Evolutionary conservation across 179 eudicot species (phyloP), one percentile per base, ranked within the genome.

Genomic region (Gypsophila paniculata): DNA sequence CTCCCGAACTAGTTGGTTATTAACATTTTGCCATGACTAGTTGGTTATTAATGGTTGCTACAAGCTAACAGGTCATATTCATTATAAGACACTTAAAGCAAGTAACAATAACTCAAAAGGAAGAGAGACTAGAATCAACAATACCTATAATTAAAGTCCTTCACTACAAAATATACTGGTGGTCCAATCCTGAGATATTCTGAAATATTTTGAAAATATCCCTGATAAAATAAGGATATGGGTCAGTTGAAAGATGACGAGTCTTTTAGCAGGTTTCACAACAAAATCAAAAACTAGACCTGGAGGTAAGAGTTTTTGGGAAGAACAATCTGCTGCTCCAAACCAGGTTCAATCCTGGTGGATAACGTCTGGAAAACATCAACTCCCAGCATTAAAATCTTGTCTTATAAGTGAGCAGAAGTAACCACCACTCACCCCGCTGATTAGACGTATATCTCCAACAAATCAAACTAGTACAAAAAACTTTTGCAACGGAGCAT

Each of bases 261-360:
- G 57, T 25, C 54, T 15, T 26, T 23, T 52, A 68, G 15, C 19
- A 46, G 11, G 46, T 32, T 53, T 29, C 69, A 61, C 12, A 49
- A 19, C 14, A 44, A 42, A n/a, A 29, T 49, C 22, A 4, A 46
- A 46, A 48, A 72, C 26, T 65, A 82, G 72, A 94, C 99, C 99
- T 95, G 99, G 75, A 95, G 98, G 82, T 95, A 95, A 8, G 98
- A 95, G 76, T 95, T 93, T 74, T 88, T 86, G 66, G 99, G 99
- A 73, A 95, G 96, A 86, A 95, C 99, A 74, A 92, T 86, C 79
- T 92, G 88, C 81, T 95, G 99, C 78, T 95, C 97, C 69, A 95
- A 78, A 76, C 99, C 99, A 78, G 98, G 96, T 85, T 95, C 86
- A 73, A 95, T 92, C 85, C 99, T 89, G 55, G 98, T 83, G 80